A percentile compares a stretch with the other conserved stretches of the same genome.
Conservation (phyloP, 2,329 filamentous ascomycete genomes). For the Colletotrichum cuscutae region DNA sequence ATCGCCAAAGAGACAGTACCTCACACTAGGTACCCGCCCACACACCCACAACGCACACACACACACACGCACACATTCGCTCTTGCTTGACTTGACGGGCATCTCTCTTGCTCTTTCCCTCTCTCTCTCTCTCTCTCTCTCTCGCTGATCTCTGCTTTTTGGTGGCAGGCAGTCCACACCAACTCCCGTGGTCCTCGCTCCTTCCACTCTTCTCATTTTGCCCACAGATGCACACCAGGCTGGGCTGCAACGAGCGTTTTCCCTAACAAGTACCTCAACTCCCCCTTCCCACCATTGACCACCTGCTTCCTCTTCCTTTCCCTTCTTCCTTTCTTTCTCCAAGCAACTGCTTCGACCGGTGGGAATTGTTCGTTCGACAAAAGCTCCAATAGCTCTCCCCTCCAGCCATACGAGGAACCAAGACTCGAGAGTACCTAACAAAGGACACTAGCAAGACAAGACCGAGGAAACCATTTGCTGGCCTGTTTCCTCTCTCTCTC, state of each 20-base stretch:
- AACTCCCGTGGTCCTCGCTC: neutral
- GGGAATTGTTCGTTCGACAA: conserved; percentile 34
- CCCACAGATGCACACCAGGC: conserved; percentile 29
- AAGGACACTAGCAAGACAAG: neutral
- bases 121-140: neutral
- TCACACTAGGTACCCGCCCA: conserved; percentile 29
- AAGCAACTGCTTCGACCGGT: conserved; percentile 35
- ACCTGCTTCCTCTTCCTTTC: conserved; percentile 18
- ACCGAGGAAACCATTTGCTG: neutral
- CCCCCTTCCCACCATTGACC: conserved; percentile 28
- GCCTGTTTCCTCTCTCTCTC: neutral
- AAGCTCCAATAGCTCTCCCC: neutral
- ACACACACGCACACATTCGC: conserved; percentile 1
- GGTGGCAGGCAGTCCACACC: neutral
- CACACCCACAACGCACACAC: conserved; percentile 21
- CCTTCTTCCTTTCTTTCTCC: conserved; percentile 3
- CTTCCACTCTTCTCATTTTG: conserved; percentile 9
- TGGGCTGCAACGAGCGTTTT: conserved; percentile 30
- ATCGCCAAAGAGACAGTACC: conserved; percentile 19
- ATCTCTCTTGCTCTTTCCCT: neutral
- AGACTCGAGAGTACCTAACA: neutral
- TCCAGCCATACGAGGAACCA: neutral
- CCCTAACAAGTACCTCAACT: conserved; percentile 35
- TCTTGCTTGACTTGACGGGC: too few species aligned
- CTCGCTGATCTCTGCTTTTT: neutral